phyloP scores from a whole-genome alignment of 1,284 basidiomycete genomes.

The Grifola frondosa region DNA sequence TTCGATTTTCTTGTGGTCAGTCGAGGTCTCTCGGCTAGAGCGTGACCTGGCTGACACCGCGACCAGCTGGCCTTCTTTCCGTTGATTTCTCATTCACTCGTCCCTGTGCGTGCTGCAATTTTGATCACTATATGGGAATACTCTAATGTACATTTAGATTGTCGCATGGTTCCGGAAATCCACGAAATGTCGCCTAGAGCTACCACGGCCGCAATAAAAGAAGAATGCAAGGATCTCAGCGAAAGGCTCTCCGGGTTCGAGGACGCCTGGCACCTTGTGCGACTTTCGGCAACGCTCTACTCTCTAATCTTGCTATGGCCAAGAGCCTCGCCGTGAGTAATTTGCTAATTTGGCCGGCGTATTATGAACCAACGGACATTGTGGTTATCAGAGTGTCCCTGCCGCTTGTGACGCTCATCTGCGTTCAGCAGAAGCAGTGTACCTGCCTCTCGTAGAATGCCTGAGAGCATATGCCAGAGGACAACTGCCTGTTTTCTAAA shows the following conservation, averaged over 20 bases:
- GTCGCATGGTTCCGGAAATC: conserved; percentile 7
- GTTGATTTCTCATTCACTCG: neutral
- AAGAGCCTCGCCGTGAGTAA: conserved; percentile 22
- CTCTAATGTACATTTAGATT: conserved; percentile 14
- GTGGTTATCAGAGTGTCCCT: conserved; percentile 9
- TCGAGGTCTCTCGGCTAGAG: neutral
- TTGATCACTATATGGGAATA: conserved; percentile 9
- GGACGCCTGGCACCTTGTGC: conserved; percentile 32
- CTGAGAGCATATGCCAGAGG: conserved; percentile 28
- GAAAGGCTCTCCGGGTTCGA: conserved; percentile 29
- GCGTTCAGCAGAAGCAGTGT: conserved; percentile 22
- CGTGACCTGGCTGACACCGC: neutral
- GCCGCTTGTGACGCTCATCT: conserved; percentile 25
- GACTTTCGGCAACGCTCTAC: conserved; percentile 26
- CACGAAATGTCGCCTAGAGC: conserved; percentile 14
- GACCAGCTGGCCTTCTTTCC: conserved; percentile 7
- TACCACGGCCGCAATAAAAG: conserved; percentile 16
- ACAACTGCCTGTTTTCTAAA: conserved; percentile 20
- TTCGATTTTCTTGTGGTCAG: conserved; percentile 29
- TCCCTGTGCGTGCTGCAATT: neutral
- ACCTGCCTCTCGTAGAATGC: conserved; percentile 30
- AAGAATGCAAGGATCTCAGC: conserved; percentile 24
- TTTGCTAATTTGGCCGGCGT: neutral
- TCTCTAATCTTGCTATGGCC: conserved; percentile 27
- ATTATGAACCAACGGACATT: neutral